Percentiles rank a stretch among this genome's conserved stretches.
Evolutionary conservation across 1,284 basidiomycete species (phyloP).

Genomic region (Gomphus bonarii): DNA sequence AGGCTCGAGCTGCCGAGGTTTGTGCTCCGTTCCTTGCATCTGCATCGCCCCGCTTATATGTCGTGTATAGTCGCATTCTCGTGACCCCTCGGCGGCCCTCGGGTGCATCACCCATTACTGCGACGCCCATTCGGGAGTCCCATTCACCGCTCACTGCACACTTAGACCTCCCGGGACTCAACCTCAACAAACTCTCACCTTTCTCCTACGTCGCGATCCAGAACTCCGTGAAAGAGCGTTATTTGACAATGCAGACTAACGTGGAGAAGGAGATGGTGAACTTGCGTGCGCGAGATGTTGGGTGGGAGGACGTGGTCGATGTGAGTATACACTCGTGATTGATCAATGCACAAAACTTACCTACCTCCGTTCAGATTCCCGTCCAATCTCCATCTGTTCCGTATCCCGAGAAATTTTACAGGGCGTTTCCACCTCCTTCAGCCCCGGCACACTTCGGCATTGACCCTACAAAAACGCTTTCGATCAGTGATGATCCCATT

Average conservation of each 20-base stretch:
- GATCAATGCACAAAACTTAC: not conserved
- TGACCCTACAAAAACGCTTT: not conserved
- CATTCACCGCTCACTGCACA: constrained; percentile 27
- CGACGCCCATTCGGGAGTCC: constrained; percentile 23
- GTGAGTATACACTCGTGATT: constrained; percentile 8
- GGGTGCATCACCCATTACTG: constrained; percentile 37
- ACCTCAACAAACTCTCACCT: not conserved
- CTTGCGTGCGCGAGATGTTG: constrained; percentile 22
- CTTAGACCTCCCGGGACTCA: not conserved
- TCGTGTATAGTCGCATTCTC: constrained; percentile 9
- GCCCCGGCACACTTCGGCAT: not conserved
- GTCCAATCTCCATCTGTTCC: constrained; percentile 21
- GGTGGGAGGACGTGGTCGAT: constrained; percentile 18
- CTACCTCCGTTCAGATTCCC: constrained; percentile 4
- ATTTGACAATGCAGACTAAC: constrained; percentile 11
- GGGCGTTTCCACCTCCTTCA: constrained; percentile 21
- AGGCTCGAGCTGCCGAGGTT: constrained; percentile 26
- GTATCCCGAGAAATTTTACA: constrained; percentile 49
- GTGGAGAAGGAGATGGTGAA: constrained; percentile 18
- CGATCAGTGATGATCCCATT: not conserved
- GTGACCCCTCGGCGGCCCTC: constrained; percentile 23
- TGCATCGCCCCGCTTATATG: not conserved
- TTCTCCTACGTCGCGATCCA: not conserved
- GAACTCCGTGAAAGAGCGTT: not conserved
- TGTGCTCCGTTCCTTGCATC: constrained; percentile 27